Evolutionary conservation across 169 alveolate species (phyloP).

Genomic region (Eimeria maxima): DNA sequence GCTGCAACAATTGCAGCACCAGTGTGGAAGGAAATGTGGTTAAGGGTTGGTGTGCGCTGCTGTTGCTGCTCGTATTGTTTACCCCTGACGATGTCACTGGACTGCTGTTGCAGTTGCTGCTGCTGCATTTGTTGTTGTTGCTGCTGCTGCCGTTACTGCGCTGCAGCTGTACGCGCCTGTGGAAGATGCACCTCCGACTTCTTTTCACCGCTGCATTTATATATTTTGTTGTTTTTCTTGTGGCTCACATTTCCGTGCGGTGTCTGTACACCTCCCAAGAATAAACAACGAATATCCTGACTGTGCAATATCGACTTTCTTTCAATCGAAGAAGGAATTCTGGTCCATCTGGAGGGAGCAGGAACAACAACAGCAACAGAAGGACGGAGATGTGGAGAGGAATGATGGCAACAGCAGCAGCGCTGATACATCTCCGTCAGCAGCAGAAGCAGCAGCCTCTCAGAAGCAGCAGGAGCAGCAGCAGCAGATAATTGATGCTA

Average conservation of each 20-base stretch:
- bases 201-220: conserved; percentile 65
- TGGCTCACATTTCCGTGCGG: conserved; percentile 33
- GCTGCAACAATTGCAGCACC: too few relatives aligned
- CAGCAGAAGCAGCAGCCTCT: background rate
- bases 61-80: too few relatives aligned
- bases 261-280: conserved; percentile 60
- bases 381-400: background rate
- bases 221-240: conserved; percentile 68
- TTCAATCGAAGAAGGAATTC: background rate
- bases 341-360: conserved; percentile 42
- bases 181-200: conserved; percentile 28
- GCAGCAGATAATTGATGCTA: background rate
- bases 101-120: background rate
- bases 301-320: conserved; percentile 7
- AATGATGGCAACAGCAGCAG: conserved; percentile 46
- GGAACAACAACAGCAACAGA: conserved; percentile 1
- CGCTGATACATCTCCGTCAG: background rate
- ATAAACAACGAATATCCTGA: conserved; percentile 23
- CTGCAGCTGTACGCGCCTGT: conserved; percentile 74
- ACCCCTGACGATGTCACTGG: too few relatives aligned
- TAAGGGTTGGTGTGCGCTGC: too few relatives aligned
- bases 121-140: conserved; percentile 12
- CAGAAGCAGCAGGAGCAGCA: conserved; percentile 40
- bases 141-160: background rate
- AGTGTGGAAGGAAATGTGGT: too few relatives aligned